phyloP scores from a whole-genome alignment of 495 filamentous ascomycete genomes.

The Astrothelium macrocarpum region DNA sequence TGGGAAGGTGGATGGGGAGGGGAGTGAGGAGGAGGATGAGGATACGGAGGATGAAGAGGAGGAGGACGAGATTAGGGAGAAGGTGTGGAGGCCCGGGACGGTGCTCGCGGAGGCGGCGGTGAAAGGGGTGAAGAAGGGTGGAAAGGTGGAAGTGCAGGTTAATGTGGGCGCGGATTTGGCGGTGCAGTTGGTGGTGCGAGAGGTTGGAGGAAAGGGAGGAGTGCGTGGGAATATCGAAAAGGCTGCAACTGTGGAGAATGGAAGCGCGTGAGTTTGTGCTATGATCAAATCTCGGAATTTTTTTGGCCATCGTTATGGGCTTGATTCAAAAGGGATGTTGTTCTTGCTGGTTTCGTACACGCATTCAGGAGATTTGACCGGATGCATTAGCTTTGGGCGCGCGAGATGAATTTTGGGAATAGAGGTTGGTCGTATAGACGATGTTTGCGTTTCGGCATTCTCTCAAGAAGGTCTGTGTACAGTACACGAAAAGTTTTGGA shows the following conservation, averaged over 20 bases:
- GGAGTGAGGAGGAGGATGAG: conserved; percentile 51
- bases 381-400: neutral
- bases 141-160: conserved; percentile 86
- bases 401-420: neutral
- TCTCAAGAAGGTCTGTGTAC: neutral
- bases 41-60: conserved; percentile 65
- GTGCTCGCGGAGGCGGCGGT: conserved; percentile 80
- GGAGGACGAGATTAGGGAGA: conserved; percentile 75
- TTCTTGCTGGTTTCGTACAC: no score
- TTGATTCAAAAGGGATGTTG: neutral
- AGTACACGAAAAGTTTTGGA: neutral
- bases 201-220: conserved; percentile 77
- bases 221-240: conserved; percentile 62
- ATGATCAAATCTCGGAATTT: neutral
- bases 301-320: neutral
- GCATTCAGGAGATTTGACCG: no score
- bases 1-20: conserved; percentile 38
- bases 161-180: conserved; percentile 69
- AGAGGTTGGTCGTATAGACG: neutral
- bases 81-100: conserved; percentile 82
- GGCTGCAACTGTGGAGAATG: conserved; percentile 32
- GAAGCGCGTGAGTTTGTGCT: conserved; percentile 26
- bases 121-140: conserved; percentile 72
- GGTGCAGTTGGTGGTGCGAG: conserved; percentile 69
- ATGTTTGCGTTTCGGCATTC: neutral